Percentiles rank a stretch among this genome's conserved stretches.
phyloP scores from a whole-genome alignment of 176 grass and related monocot species.

The Tillandsia fasciculata region DNA sequence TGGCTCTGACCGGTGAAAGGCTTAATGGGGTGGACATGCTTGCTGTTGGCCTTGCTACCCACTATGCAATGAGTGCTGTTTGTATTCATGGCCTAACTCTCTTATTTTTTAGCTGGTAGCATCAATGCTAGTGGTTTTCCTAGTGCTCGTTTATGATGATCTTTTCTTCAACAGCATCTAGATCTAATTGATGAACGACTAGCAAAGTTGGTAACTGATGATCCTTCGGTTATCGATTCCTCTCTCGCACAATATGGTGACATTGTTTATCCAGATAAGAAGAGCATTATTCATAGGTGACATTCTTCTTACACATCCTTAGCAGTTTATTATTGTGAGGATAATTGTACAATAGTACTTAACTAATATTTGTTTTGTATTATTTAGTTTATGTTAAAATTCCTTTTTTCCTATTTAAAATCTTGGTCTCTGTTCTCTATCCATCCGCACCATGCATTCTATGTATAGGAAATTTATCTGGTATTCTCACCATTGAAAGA shows the following conservation, averaged over 20 bases:
- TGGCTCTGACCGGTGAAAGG: slow-evolving; percentile 81
- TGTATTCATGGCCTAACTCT: slow-evolving; percentile 17
- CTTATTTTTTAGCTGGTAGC: not conserved
- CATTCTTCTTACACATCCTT: not conserved
- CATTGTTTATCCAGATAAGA: slow-evolving; percentile 78
- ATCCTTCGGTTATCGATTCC: slow-evolving; percentile 90
- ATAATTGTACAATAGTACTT: not conserved
- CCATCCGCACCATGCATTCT: too few relatives aligned
- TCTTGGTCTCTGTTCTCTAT: too few relatives aligned
- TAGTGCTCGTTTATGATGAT: not conserved
- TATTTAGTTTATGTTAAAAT: too few relatives aligned
- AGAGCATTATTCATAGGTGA: slow-evolving; percentile 87
- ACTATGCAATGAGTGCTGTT: slow-evolving; percentile 62
- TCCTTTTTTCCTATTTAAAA: too few relatives aligned
- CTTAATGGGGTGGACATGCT: slow-evolving; percentile 86
- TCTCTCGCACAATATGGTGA: slow-evolving; percentile 88
- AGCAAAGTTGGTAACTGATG: slow-evolving; percentile 78
- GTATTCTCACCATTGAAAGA: too few relatives aligned
- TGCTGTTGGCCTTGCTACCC: slow-evolving; percentile 90
- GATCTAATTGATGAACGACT: slow-evolving; percentile 69
- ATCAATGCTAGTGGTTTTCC: not conserved
- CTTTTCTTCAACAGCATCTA: slow-evolving; percentile 41
- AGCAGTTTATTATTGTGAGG: not conserved
- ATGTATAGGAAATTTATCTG: too few relatives aligned
- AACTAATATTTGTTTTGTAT: too few relatives aligned